Evolutionary conservation across 495 filamentous ascomycete species (phyloP).

Genomic region (Pseudoneurospora amorphoporcata): DNA sequence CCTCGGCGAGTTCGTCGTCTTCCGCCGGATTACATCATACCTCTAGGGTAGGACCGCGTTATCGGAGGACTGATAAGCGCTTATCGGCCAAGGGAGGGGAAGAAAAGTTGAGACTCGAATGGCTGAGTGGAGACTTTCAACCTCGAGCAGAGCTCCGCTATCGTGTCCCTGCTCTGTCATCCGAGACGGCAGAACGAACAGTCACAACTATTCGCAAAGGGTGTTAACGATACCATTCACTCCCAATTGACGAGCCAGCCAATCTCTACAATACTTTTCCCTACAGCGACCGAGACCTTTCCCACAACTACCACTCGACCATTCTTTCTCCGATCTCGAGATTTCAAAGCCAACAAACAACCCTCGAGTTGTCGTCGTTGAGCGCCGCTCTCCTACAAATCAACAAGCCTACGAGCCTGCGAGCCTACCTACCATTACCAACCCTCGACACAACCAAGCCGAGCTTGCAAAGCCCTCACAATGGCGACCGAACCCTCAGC

Average conservation of each 20-base stretch:
- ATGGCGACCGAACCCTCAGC: background rate
- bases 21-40: conserved; percentile 9
- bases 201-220: background rate
- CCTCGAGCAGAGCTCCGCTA: background rate
- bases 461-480: background rate
- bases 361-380: background rate
- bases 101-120: background rate
- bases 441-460: background rate
- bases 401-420: background rate
- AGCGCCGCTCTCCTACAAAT: background rate
- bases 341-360: background rate
- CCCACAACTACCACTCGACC: background rate
- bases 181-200: background rate
- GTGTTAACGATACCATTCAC: background rate
- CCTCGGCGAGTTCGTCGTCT: background rate
- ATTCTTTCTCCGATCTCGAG: background rate
- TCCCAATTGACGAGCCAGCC: background rate
- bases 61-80: conserved; percentile 14
- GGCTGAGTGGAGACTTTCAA: conserved; percentile 2
- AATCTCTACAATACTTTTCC: background rate
- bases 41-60: conserved; percentile 8
- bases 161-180: background rate
- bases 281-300: background rate
- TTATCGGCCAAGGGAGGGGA: conserved; percentile 14
- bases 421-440: background rate